phyloP scores from a whole-genome alignment of 805 yeast species.

The Saccharomycopsis fermentans region DNA sequence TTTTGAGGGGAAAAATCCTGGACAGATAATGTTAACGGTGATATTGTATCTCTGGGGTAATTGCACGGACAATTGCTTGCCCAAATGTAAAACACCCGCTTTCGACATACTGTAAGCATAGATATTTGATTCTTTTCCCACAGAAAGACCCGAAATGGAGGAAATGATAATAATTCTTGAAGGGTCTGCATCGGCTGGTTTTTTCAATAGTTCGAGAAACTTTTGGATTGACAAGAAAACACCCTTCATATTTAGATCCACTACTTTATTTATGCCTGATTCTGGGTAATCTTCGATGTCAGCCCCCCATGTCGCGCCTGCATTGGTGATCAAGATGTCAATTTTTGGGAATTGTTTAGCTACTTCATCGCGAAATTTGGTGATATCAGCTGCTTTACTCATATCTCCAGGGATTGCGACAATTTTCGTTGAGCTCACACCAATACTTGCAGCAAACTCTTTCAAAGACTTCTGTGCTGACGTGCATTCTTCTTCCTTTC shows the following conservation, averaged over 20 bases:
- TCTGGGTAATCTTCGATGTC: slow-evolving; percentile 51
- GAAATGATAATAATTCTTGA: slow-evolving; percentile 57
- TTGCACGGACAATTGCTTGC: slow-evolving; percentile 51
- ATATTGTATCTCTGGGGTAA: slow-evolving; percentile 52
- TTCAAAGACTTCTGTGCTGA: slow-evolving; percentile 37
- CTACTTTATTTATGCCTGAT: slow-evolving; percentile 49
- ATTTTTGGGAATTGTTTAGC: slow-evolving; percentile 25
- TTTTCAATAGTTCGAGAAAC: slow-evolving; percentile 46
- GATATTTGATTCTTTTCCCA: slow-evolving; percentile 31
- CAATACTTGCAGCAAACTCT: slow-evolving; percentile 17
- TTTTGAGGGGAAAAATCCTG: slow-evolving; percentile 69
- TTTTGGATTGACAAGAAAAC: slow-evolving; percentile 58
- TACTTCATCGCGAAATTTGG: slow-evolving; percentile 33
- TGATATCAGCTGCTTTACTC: slow-evolving; percentile 39
- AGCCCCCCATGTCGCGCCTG: slow-evolving; percentile 76
- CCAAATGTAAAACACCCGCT: slow-evolving; percentile 64
- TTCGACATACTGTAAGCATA: slow-evolving; percentile 68
- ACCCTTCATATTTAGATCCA: slow-evolving; percentile 54
- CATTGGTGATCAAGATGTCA: slow-evolving; percentile 63
- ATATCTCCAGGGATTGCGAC: slow-evolving; percentile 48
- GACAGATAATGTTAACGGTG: slow-evolving; percentile 62
- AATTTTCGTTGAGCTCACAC: slow-evolving; percentile 25
- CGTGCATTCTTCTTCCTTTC: slow-evolving; percentile 52
- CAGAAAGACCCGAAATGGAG: slow-evolving; percentile 47
- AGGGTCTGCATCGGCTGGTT: slow-evolving; percentile 35